Conservation (phyloP, 78 protist species). For the Emiliania huxleyi region DNA sequence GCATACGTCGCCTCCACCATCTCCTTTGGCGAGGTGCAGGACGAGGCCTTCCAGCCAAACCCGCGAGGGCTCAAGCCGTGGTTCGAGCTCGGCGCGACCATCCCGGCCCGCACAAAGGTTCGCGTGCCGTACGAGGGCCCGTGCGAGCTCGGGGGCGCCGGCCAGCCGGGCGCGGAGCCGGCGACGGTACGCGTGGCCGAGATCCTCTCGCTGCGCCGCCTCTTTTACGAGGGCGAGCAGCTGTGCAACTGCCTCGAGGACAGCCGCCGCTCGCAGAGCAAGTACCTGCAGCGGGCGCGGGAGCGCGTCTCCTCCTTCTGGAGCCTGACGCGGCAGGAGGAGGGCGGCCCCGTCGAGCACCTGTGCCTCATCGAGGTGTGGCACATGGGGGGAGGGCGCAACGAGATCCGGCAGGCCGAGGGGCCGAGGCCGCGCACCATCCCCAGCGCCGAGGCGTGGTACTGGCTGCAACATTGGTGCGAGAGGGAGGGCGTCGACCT, state of each 20-base stretch:
- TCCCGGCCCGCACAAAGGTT: not conserved
- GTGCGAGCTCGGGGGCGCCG: not conserved
- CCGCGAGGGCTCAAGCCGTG: not conserved
- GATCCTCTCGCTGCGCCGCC: not conserved
- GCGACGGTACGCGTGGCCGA: not conserved
- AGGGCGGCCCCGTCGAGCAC: not conserved
- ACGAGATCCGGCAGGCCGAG: not conserved
- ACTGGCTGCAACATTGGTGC: not conserved
- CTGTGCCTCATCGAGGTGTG: not conserved
- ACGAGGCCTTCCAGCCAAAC: constrained; percentile 8
- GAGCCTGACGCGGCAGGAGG: not conserved
- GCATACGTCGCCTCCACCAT: not conserved
- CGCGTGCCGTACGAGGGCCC: not conserved
- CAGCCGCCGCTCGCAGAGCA: not conserved
- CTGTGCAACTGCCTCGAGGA: not conserved
- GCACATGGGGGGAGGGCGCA: not conserved
- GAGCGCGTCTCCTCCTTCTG: not conserved
- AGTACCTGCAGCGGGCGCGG: not conserved
- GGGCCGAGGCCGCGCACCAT: not conserved
- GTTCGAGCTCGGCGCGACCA: not conserved
- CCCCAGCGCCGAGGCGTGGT: not conserved
- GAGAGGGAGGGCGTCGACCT: not conserved
- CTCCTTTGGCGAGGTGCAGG: not conserved
- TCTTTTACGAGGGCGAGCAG: constrained; percentile 1
- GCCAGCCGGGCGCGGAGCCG: not conserved